These are phyloP conservation scores for Plectosphaerella cucumerina DNA, from an alignment of 2,329 filamentous ascomycete species.

Conservation along the genomic window DNA sequence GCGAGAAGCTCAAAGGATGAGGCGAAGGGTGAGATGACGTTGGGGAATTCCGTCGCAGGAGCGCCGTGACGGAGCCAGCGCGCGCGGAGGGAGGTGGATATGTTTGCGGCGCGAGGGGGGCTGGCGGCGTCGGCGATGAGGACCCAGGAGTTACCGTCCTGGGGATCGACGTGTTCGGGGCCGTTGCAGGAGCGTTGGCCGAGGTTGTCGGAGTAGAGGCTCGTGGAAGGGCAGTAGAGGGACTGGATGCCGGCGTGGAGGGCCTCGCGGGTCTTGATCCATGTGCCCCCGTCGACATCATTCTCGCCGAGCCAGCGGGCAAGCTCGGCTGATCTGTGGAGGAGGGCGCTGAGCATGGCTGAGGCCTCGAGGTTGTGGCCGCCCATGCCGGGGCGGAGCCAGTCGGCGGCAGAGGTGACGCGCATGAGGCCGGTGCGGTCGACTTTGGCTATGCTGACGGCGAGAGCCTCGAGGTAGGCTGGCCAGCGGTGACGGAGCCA, in stretches of 20 bases:
- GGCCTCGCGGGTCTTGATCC: constrained; percentile 9
- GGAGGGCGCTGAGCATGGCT: constrained; percentile 47
- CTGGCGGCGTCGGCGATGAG: constrained; percentile 20
- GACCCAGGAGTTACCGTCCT: constrained; percentile 47
- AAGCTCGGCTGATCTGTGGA: constrained; percentile 42
- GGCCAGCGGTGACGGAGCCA: constrained; percentile 39
- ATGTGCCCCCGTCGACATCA: constrained; percentile 8
- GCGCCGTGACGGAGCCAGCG: constrained; percentile 42
- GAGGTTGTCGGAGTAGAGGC: constrained; percentile 42
- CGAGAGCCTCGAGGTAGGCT: constrained; percentile 32
- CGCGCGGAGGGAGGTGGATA: constrained; percentile 30
- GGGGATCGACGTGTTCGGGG: constrained; percentile 37
- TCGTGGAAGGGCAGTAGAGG: constrained; percentile 16
- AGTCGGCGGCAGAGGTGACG: constrained; percentile 44
- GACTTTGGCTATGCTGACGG: constrained; percentile 27
- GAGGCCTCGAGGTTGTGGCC: constrained; percentile 49
- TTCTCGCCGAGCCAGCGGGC: constrained; percentile 36
- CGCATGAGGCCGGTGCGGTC: constrained; percentile 38
- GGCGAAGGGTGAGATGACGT: constrained; percentile 30
- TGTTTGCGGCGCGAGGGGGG: constrained; percentile 13
- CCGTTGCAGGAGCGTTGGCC: constrained; percentile 25
- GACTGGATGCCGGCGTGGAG: constrained; percentile 16
- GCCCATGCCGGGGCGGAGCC: constrained; percentile 45
- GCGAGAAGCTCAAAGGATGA: constrained; percentile 27
- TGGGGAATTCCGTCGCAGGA: constrained; percentile 34